Conservation (phyloP, 2,329 filamentous ascomycete species). For the Onygena corvina region DNA sequence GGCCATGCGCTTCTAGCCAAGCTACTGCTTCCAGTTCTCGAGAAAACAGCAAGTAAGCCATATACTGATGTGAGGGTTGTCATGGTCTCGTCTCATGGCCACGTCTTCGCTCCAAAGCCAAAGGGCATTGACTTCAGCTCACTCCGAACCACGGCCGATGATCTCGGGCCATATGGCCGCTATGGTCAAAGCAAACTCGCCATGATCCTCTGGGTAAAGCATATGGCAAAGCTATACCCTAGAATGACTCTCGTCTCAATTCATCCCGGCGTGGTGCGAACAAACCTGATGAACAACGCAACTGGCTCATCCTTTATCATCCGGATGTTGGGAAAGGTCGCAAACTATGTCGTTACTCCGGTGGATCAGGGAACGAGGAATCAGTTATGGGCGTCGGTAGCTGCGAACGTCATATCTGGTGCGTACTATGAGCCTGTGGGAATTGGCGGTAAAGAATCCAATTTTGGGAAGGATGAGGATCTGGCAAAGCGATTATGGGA, state of each 20-base stretch:
- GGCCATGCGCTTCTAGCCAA: constrained; percentile 37
- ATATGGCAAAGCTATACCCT: constrained; percentile 31
- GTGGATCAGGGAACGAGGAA: constrained; percentile 29
- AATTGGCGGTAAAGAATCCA: constrained; percentile 20
- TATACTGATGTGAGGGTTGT: constrained; percentile 28
- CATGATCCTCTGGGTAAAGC: constrained; percentile 36
- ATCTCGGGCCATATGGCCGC: constrained; percentile 29
- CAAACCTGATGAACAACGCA: constrained; percentile 27
- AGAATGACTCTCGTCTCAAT: constrained; percentile 35
- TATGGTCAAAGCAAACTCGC: constrained; percentile 43
- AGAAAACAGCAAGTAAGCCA: constrained; percentile 24
- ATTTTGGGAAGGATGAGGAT: constrained; percentile 23
- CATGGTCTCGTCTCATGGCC: constrained; percentile 28
- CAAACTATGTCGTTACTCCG: constrained; percentile 23
- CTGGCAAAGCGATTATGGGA: constrained; percentile 32
- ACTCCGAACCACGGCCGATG: constrained; percentile 24
- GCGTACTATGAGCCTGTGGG: constrained; percentile 35
- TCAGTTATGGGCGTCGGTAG: constrained; percentile 32
- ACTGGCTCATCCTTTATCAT: constrained; percentile 19
- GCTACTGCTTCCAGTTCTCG: constrained; percentile 32
- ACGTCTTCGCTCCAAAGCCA: constrained; percentile 23
- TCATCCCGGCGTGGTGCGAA: constrained; percentile 39
- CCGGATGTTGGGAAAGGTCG: constrained; percentile 16
- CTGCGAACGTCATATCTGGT: constrained; percentile 25
- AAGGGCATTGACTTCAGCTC: constrained; percentile 30